These are phyloP conservation scores for Metschnikowia noctiluminum DNA, from an alignment of 805 yeast species.

Conservation along the genomic window DNA sequence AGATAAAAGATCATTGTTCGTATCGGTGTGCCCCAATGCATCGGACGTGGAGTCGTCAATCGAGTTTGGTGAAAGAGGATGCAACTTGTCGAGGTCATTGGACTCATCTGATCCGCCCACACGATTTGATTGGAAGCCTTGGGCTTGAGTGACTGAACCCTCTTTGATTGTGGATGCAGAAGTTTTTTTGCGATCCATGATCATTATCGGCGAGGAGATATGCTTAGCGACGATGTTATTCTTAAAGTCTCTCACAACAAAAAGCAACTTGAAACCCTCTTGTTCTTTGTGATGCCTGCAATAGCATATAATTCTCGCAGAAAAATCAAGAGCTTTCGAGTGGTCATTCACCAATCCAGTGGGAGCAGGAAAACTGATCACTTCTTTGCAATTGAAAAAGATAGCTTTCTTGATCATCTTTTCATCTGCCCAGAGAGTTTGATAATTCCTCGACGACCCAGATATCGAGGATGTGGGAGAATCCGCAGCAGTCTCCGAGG, in stretches of 20 bases:
- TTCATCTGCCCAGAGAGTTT: conserved; percentile 74
- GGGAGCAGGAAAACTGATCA: conserved; percentile 69
- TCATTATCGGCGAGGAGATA: conserved; percentile 73
- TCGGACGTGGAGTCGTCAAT: conserved; percentile 60
- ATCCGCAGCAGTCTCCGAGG: conserved; percentile 11
- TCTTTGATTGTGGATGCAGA: conserved; percentile 22
- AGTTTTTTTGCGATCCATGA: conserved; percentile 89
- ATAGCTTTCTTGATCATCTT: conserved; percentile 75
- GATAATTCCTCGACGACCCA: conserved; percentile 43
- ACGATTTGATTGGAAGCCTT: not conserved
- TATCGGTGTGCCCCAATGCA: conserved; percentile 40
- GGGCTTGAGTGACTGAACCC: conserved; percentile 4
- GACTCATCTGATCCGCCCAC: conserved; percentile 2
- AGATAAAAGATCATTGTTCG: conserved; percentile 17
- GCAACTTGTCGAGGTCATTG: conserved; percentile 16
- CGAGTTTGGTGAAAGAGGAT: conserved; percentile 59
- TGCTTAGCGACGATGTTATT: conserved; percentile 70
- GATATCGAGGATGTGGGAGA: conserved; percentile 12
- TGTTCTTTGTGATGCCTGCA: conserved; percentile 92
- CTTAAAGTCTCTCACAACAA: conserved; percentile 58
- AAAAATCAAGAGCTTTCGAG: conserved; percentile 43
- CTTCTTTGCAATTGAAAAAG: conserved; percentile 87
- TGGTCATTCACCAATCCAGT: conserved; percentile 34
- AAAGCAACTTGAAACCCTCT: conserved; percentile 75
- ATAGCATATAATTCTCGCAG: conserved; percentile 86